Base-by-base conservation (phyloP, 2,329 filamentous ascomycete species). In the Cercospora janseana region DNA sequence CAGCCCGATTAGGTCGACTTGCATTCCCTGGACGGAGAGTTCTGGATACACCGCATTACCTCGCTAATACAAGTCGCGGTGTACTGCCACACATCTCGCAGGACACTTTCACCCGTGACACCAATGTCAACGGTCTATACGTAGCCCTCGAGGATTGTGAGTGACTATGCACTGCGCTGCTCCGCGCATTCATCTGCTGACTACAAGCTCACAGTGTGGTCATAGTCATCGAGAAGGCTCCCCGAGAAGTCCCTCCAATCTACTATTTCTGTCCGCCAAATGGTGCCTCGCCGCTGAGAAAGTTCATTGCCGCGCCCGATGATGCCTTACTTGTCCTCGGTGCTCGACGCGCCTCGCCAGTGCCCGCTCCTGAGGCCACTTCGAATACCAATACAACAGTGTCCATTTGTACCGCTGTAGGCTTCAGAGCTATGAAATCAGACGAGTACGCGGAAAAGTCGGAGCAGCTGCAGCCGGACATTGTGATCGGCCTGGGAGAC, bases 71-170 rank as follows among this genome's bases (percentile, higher is more conserved):
- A 3, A 96, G 93, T 26, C 81, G 93, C 63, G 93, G 93, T 16
- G 81, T 81, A 1, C 75, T 97, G 27, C 90, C 93, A 44, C 93
- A 98, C 72, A 72, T 98, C 57, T 87, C 91, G 3, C 91, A 90
- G 29, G 93, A 98, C 73, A 86, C 86, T 54, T 75, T 93, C 58
- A 68, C 72, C 31, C 83, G 81, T 48, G 76, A 86, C 62, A 83
- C 84, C 1, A 67, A 78, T 4, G 75, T 94, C 52, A 74, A 75
- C 21, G 87, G 86, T 20, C 77, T 88, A 3, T 95, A 95, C 66
- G 75, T 93, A 63, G 88, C 86, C 0, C 73, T 97, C 21, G 93
- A 98, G 75, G 93, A 98, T 70, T 97, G 93, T 96, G 77, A 70
- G 87, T 69, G 38, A 20, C 24, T 20, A 20, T 45, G 10, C 21